Evolutionary conservation across 495 filamentous ascomycete species (phyloP).

Genomic region (Choiromyces venosus): DNA sequence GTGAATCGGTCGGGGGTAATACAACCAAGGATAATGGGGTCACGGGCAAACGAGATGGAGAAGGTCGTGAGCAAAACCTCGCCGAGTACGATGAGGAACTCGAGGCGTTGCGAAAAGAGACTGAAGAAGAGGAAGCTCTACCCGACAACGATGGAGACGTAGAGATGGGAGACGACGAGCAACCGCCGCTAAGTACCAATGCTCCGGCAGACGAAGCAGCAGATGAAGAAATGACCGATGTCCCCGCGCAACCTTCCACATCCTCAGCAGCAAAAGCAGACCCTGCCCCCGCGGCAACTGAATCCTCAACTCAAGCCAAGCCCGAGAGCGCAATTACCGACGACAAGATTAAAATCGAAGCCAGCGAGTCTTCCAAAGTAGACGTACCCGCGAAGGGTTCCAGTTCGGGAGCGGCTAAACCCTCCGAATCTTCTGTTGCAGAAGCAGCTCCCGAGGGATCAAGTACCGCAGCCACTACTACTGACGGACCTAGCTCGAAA

Average conservation of each 20-base stretch:
- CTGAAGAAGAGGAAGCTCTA: conserved; percentile 45
- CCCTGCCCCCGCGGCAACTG: not conserved
- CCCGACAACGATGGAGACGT: conserved; percentile 52
- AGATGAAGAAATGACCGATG: conserved; percentile 42
- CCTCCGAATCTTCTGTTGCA: not conserved
- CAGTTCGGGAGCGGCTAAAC: not conserved
- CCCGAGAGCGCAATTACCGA: not conserved
- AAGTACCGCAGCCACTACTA: not conserved
- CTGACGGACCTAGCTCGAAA: not conserved
- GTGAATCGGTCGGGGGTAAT: conserved; percentile 58
- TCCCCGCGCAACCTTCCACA: conserved; percentile 8
- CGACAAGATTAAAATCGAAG: not conserved
- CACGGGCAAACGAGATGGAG: conserved; percentile 11
- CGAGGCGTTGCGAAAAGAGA: conserved; percentile 48
- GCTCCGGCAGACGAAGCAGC: conserved; percentile 46
- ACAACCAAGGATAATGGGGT: conserved; percentile 50
- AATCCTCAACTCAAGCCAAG: not conserved
- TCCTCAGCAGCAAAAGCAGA: not conserved
- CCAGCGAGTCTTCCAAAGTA: not conserved
- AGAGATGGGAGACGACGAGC: conserved; percentile 57
- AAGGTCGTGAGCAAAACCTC: conserved; percentile 41
- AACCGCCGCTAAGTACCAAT: conserved; percentile 36
- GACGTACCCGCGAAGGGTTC: not conserved
- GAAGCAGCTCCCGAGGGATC: not conserved
- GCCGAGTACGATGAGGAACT: conserved; percentile 52